These are phyloP conservation scores for Nothopassalora personata DNA, from an alignment of 2,329 filamentous ascomycete genomes.

Conservation along the genomic window DNA sequence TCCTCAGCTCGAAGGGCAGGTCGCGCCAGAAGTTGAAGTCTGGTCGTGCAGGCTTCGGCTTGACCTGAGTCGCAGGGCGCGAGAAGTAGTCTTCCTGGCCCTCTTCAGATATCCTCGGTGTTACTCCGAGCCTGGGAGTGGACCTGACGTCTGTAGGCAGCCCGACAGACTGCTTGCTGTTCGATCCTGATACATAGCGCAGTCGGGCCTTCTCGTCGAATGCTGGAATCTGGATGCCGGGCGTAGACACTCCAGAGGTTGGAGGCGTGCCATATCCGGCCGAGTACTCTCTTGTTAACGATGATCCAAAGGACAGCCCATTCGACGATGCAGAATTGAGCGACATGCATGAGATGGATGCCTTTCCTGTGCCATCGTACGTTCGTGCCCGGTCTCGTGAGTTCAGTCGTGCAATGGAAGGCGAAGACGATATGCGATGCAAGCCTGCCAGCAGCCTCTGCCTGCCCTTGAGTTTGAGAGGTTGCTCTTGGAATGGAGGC, in stretches of 20 bases:
- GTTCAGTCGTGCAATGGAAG: slow-evolving; percentile 61
- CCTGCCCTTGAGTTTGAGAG: slow-evolving; percentile 60
- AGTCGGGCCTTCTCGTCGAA: slow-evolving; percentile 53
- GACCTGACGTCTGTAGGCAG: slow-evolving; percentile 60
- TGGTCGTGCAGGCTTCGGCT: slow-evolving; percentile 29
- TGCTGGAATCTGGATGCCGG: slow-evolving; percentile 42
- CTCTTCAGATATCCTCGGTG: slow-evolving; percentile 32
- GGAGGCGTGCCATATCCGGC: slow-evolving; percentile 53
- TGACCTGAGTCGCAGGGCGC: slow-evolving; percentile 25
- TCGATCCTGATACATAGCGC: slow-evolving; percentile 46
- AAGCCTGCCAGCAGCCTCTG: slow-evolving; percentile 67
- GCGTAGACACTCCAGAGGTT: slow-evolving; percentile 46
- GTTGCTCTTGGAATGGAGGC: slow-evolving; percentile 30
- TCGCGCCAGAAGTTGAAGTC: slow-evolving; percentile 69
- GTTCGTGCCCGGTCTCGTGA: slow-evolving; percentile 55
- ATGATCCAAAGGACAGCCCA: slow-evolving; percentile 50
- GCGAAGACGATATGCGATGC: slow-evolving; percentile 76
- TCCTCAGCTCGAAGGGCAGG: slow-evolving; percentile 76
- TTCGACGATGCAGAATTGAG: slow-evolving; percentile 49
- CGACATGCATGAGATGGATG: slow-evolving; percentile 61
- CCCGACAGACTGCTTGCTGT: slow-evolving; percentile 51
- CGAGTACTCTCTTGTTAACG: slow-evolving; percentile 53
- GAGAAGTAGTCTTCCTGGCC: slow-evolving; percentile 46
- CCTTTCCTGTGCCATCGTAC: slow-evolving; percentile 59
- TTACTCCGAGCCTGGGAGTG: slow-evolving; percentile 32